Conservation (phyloP, 768 basidiomycete genomes). For the Hemileccinum rubropunctum region DNA sequence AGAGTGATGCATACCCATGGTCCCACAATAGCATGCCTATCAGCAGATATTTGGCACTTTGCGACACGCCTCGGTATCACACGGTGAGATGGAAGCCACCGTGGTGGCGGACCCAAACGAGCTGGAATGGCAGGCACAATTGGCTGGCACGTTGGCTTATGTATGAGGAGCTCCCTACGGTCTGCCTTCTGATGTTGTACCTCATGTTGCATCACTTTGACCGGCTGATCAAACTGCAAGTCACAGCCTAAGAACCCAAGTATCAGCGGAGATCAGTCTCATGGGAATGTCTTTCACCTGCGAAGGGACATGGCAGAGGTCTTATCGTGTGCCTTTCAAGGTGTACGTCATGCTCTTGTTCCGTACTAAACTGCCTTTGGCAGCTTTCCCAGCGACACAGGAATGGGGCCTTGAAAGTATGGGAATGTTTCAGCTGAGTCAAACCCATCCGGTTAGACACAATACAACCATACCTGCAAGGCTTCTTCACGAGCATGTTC, state of each 20-base stretch:
- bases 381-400: conserved; percentile 60
- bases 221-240: conserved; percentile 43
- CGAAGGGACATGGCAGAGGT: conserved; percentile 29
- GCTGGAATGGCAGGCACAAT: conserved; percentile 30
- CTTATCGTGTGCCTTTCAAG: conserved; percentile 45
- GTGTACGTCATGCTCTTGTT: conserved; percentile 43
- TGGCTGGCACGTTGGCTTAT: conserved; percentile 34
- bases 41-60: conserved; percentile 45
- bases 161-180: conserved; percentile 6
- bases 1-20: conserved; percentile 47
- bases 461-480: conserved; percentile 24
- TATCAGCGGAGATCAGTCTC: conserved; percentile 8
- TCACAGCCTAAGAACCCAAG: conserved; percentile 48
- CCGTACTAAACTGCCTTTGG: conserved; percentile 38
- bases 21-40: conserved; percentile 49
- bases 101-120: conserved; percentile 39
- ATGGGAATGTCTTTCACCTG: conserved; percentile 39
- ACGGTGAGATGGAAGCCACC: conserved; percentile 48
- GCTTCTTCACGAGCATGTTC: conserved; percentile 33
- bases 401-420: conserved; percentile 36
- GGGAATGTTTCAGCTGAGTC: conserved; percentile 8
- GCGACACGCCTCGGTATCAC: conserved; percentile 43
- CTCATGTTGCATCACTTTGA: conserved; percentile 50
- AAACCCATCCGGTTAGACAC: background rate
- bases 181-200: conserved; percentile 35